phyloP scores from a whole-genome alignment of 2,329 filamentous ascomycete species.

The Rachicladosporium sp. region DNA sequence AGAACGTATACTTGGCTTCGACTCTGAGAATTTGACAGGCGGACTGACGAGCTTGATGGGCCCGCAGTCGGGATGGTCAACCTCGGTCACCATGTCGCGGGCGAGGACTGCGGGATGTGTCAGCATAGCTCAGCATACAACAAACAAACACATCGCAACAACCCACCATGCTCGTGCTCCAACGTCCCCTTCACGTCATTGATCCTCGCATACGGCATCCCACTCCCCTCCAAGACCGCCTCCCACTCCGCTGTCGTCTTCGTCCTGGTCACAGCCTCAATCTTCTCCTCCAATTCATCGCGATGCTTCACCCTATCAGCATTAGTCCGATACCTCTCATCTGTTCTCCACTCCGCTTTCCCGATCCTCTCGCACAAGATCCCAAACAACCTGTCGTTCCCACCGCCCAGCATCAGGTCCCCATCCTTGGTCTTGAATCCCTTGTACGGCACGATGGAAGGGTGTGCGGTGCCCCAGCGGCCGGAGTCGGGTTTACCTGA shows the following conservation, averaged over 20 bases:
- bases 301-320: constrained; percentile 54
- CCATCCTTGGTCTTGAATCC: constrained; percentile 58
- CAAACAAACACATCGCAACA: neutral
- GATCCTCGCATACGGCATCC: constrained; percentile 87
- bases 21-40: constrained; percentile 85
- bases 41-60: constrained; percentile 84
- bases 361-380: constrained; percentile 46
- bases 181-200: constrained; percentile 83
- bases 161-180: constrained; percentile 67
- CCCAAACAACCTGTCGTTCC: constrained; percentile 51
- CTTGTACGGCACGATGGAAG: constrained; percentile 93
- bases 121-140: neutral
- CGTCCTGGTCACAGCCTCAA: constrained; percentile 60
- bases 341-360: constrained; percentile 45
- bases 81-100: constrained; percentile 77
- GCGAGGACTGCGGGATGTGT: constrained; percentile 42
- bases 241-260: constrained; percentile 86
- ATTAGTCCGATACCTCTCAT: constrained; percentile 47
- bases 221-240: constrained; percentile 71
- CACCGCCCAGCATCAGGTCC: constrained; percentile 52
- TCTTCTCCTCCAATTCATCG: constrained; percentile 61
- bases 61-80: constrained; percentile 74
- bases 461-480: constrained; percentile 92
- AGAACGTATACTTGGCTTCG: constrained; percentile 60
- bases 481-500: constrained; percentile 79